Conservation (phyloP, 148 eudicot genomes). For the Spergularia bocconei region DNA sequence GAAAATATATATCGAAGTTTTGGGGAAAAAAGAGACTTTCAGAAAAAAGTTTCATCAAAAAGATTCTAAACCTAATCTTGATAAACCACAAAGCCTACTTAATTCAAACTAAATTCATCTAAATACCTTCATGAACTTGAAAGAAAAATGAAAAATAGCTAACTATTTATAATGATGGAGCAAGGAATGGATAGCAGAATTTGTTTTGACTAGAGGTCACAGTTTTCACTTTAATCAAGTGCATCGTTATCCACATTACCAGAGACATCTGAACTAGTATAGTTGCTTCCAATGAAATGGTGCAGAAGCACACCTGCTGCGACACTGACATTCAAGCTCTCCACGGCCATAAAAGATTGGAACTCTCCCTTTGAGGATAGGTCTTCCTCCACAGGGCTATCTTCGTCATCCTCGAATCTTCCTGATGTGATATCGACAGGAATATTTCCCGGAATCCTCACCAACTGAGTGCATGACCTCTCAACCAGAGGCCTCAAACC, state of each 20-base stretch:
- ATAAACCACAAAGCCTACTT: background rate
- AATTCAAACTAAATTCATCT: background rate
- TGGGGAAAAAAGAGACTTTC: background rate
- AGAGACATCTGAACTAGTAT: conserved; percentile 4
- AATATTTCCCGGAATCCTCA: conserved; percentile 69
- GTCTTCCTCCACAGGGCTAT: conserved; percentile 18
- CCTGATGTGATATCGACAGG: conserved; percentile 44
- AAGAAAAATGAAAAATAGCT: background rate
- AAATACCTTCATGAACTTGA: background rate
- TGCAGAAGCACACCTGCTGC: conserved; percentile 97
- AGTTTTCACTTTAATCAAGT: conserved; percentile 20
- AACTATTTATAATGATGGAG: background rate
- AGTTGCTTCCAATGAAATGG: conserved; percentile 71
- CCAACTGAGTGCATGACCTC: conserved; percentile 77
- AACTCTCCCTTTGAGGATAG: conserved; percentile 45
- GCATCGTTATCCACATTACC: conserved; percentile 14
- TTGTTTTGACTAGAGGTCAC: background rate
- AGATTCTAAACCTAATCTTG: background rate
- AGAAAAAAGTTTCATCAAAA: too few relatives aligned
- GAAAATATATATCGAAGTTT: background rate
- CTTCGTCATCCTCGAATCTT: conserved; percentile 35
- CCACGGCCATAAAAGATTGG: conserved; percentile 83
- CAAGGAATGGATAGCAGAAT: background rate
- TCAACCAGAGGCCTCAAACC: conserved; percentile 96
- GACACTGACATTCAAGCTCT: conserved; percentile 98